Base-by-base conservation (phyloP, 352 stramenopile species). In the Aphanomyces cochlioides region DNA sequence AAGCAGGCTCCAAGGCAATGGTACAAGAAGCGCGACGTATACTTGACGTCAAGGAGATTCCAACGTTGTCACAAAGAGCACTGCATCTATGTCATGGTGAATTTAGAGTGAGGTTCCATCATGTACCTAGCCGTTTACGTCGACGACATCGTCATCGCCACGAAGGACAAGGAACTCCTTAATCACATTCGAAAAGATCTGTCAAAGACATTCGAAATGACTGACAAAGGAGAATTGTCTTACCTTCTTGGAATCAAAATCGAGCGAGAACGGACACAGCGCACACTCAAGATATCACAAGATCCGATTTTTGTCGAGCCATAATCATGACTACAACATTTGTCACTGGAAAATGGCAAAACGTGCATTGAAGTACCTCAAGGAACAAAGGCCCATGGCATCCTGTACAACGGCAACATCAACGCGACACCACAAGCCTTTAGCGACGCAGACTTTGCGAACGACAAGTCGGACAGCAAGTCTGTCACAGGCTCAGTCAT, bases 1-100 rank as follows among this genome's bases (percentile, higher is more conserved):
- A 81, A 83, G 10, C 71, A 81, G 58, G 70, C 74, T 19, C 69
- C 72, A 3, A 56, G 56, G 2, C 61, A 76, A 7, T 84, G 77
- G 74, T 56, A 73, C 53, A 40, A 43, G 1, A 79, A 56, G 13
- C 78, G 80, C 19, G 7, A 54, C 41, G 40, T 5, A 69, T 69
- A 28, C 53, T n/a, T 74, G 12, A 15, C 13, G 17, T 37, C 8
- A 34, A 10, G 37, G 19, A 43, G 63, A 19, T 71, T 74, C 28
- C 1, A 54, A 12, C 41, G 60, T 15, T 47, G 40, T 19, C 10
- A 67, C 17, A 67, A 67, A 21, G 43, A 71, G 2, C 34, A 64
- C 1, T 17, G 28, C 28, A 28, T 10, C 19, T 41, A 15, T 17
- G 60, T 17, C 13, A 66, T 34, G 40, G 13, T 17, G 1, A 67